Conservation (phyloP, 768 basidiomycete species). For the Mycena vitilis region DNA sequence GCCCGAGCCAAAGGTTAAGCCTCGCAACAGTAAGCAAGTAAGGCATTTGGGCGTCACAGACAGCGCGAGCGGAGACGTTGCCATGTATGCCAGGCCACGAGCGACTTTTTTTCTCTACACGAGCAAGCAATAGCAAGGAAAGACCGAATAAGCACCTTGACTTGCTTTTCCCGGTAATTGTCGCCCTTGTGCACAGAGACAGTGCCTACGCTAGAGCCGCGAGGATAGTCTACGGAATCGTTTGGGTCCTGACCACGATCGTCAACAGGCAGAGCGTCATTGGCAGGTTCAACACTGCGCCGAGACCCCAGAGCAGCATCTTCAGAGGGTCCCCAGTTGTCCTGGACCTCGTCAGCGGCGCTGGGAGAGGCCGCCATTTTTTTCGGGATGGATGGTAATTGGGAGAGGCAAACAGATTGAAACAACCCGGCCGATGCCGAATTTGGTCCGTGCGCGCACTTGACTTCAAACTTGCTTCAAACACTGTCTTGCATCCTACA, state of each 20-base stretch:
- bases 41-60: slow-evolving; percentile 49
- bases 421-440: slow-evolving; percentile 5
- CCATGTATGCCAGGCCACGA: slow-evolving; percentile 51
- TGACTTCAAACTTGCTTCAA: too few relatives aligned
- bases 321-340: slow-evolving; percentile 65
- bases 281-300: slow-evolving; percentile 56
- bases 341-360: slow-evolving; percentile 38
- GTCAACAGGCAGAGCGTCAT: slow-evolving; percentile 60
- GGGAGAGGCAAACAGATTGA: neutral
- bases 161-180: slow-evolving; percentile 77
- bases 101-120: slow-evolving; percentile 43
- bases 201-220: slow-evolving; percentile 61
- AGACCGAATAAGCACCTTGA: slow-evolving; percentile 84
- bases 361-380: slow-evolving; percentile 36
- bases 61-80: slow-evolving; percentile 51
- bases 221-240: slow-evolving; percentile 61
- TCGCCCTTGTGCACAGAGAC: slow-evolving; percentile 58
- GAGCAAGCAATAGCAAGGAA: slow-evolving; percentile 38
- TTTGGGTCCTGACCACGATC: slow-evolving; percentile 61
- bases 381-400: slow-evolving; percentile 19
- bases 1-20: slow-evolving; percentile 53
- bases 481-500: too few relatives aligned
- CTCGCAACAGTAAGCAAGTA: slow-evolving; percentile 51
- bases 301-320: slow-evolving; percentile 57
- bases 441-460: slow-evolving; percentile 12